Percentiles rank a stretch among this genome's conserved stretches.
phyloP scores from a whole-genome alignment of 2,329 filamentous ascomycete species.

The Ceratocystis albifundus region DNA sequence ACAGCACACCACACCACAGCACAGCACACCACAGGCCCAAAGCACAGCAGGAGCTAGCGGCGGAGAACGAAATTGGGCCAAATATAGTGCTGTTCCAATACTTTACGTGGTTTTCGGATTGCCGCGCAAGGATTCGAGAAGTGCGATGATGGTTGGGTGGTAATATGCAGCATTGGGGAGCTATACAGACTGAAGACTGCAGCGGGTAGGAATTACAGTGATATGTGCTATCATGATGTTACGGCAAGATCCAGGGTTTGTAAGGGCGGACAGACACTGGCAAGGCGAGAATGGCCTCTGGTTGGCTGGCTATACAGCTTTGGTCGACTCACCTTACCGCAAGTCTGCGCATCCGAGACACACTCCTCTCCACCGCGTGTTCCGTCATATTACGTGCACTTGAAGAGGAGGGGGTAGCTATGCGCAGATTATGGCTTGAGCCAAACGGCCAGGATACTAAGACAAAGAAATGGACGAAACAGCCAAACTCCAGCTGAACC shows the following conservation, averaged over 20 bases:
- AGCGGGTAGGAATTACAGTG: too few species aligned
- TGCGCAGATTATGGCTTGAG: neutral
- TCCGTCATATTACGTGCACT: neutral
- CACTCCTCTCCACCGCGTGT: neutral
- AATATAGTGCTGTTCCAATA: neutral
- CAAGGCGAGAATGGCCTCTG: neutral
- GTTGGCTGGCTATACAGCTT: neutral
- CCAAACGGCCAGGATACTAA: neutral
- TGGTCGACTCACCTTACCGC: neutral
- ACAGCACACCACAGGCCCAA: constrained; percentile 6
- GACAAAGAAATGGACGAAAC: neutral
- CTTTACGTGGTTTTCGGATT: neutral
- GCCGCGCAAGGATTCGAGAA: neutral
- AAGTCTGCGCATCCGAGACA: neutral
- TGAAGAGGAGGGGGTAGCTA: neutral
- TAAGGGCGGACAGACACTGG: neutral
- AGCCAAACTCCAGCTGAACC: neutral
- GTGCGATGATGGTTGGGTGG: neutral
- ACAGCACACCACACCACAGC: neutral
- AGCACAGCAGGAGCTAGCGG: constrained; percentile 2
- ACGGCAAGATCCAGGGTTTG: too few species aligned
- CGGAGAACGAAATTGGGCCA: neutral
- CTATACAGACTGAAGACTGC: neutral
- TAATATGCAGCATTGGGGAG: neutral
- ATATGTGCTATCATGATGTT: too few species aligned